Evolutionary conservation across 257 asterid genomes (phyloP).

Genomic region (Echium plantagineum): DNA sequence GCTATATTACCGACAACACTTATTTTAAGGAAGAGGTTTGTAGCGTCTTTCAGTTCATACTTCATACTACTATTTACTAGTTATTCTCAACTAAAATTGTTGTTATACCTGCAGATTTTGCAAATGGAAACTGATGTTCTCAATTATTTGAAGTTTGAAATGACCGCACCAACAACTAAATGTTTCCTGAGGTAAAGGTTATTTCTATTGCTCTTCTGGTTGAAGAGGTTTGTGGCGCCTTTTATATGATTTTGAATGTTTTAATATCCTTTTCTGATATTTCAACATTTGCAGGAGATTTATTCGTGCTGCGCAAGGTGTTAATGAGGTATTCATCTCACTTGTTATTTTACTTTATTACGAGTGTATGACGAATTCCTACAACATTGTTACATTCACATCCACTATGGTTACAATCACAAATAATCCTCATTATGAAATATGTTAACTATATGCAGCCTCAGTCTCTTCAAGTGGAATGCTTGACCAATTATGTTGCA

Average conservation of each 20-base stretch:
- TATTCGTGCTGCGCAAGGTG: constrained; percentile 78
- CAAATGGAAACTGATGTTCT: constrained; percentile 74
- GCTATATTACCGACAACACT: constrained; percentile 87
- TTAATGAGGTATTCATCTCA: constrained; percentile 42
- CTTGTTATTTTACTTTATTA: no score
- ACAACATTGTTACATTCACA: neutral
- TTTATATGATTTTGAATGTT: neutral
- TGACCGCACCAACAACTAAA: constrained; percentile 79
- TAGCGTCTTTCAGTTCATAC: neutral
- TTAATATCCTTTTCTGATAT: neutral
- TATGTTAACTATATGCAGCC: constrained; percentile 3
- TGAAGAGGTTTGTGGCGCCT: no score
- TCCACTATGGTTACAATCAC: neutral
- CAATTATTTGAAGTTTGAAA: constrained; percentile 75
- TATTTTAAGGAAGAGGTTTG: constrained; percentile 77
- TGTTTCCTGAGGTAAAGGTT: constrained; percentile 64
- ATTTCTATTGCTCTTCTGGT: neutral
- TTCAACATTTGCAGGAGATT: constrained; percentile 47
- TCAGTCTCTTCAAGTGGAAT: constrained; percentile 67
- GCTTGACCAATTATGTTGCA: constrained; percentile 39
- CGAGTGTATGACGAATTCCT: no score
- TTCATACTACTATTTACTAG: no score
- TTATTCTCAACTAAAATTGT: neutral
- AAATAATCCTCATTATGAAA: neutral
- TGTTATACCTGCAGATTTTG: constrained; percentile 42